Evolutionary conservation across 352 stramenopile species (phyloP), one percentile per base, ranked within the genome.

Genomic region (Pythium vanterpoolii): DNA sequence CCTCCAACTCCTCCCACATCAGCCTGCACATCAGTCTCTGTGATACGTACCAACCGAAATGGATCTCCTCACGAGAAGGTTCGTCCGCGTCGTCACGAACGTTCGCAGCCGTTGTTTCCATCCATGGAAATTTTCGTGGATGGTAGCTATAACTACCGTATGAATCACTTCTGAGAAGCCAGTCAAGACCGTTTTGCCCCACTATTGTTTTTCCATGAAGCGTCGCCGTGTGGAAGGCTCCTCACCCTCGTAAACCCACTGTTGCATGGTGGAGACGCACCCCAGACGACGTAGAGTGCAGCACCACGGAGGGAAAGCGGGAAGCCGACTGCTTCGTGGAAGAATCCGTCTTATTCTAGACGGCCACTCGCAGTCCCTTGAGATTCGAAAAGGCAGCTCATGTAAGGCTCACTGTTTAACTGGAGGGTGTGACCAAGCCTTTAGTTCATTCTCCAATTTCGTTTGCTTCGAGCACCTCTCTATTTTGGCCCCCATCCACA

Each of bases 391-490:
- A n/a, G n/a, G n/a, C n/a, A n/a, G n/a, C n/a, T n/a, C n/a, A n/a
- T n/a, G n/a, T n/a, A n/a, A n/a, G n/a, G n/a, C n/a, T n/a, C n/a
- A n/a, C n/a, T n/a, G n/a, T n/a, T n/a, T n/a, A n/a, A n/a, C n/a
- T n/a, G n/a, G n/a, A n/a, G n/a, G n/a, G n/a, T n/a, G n/a, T n/a
- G n/a, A n/a, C n/a, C n/a, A n/a, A n/a, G n/a, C 21, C 23, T 46
- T 18, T 3, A 46, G 8, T 33, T 45, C 48, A 55, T 52, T 52
- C 19, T 52, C 39, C 52, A 33, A 60, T 51, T 52, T 44, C 27
- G 21, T 47, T 43, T 40, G 21, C 31, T 23, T 21, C 48, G 34
- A 44, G 0, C 19, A 47, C 21, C 24, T 33, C 49, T n/a, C 23
- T 19, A 45, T 21, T 14, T 13, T 26, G 18, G 10, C 8, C 21